Base-by-base conservation (phyloP, 495 filamentous ascomycete genomes). In the Neurospora sp. region DNA sequence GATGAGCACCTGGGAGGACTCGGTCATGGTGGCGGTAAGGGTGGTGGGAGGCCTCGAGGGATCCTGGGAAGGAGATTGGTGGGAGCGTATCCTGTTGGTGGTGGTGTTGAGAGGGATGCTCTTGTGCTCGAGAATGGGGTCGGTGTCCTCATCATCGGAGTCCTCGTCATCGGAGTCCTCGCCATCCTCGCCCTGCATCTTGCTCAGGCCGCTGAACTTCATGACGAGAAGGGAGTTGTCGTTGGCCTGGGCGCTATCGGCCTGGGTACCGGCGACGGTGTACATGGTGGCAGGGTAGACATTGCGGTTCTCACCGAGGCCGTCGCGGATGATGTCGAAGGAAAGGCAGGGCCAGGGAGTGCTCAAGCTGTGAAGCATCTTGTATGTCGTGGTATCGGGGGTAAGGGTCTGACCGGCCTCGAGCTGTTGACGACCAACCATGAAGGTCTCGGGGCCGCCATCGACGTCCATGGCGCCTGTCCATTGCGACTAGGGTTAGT, bases 321-420 rank as follows among this genome's bases (percentile, higher is more conserved):
- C 84, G 83, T 99, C 96, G 78, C 86, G 91, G 38, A 99, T 82
- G 75, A 98, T 93, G 78, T 98, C 95, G 81, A 97, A 97, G 13
- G 94, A 97, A 10, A 99, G 88, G 77, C 96, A 99, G 6, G 96
- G 96, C 96, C 96, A 99, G 0, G 93, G 92, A 19, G 94, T 91
- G 81, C 91, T 94, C 62, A 98, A 86, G 62, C 90, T 92, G 84
- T 99, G 96, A 39, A 98, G 90, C 94, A 99, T 96, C 77, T 97
- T 90, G 83, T 99, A 99, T 3, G 96, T 94, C 8, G 92, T 93
- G 43, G 91, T 85, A 82, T 99, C 96, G 17, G 96, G 94, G 13
- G 93, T 88, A 37, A 99, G 87, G 10, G 93, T 96, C 85, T 99
- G 93, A 74, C 93, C 95, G 40, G 93, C 90, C 71, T 90, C 91